phyloP scores from a whole-genome alignment of 176 grass and related monocot species.

The Triticum dicoccoides region DNA sequence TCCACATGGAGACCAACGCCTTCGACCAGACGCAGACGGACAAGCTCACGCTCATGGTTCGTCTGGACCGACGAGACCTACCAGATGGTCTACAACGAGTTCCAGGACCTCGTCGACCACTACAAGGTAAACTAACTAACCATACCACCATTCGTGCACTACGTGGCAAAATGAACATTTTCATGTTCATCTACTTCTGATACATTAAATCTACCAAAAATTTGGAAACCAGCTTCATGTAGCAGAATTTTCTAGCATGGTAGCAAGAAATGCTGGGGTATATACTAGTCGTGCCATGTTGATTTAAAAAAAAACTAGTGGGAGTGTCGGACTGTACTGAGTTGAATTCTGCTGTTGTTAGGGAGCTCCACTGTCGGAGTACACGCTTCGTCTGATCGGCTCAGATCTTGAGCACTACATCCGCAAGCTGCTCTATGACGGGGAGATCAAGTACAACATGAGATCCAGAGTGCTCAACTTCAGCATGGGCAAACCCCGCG shows the following conservation, averaged over 20 bases:
- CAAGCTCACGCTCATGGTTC: slow-evolving; percentile 92
- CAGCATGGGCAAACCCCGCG: slow-evolving; percentile 93
- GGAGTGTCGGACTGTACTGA: background rate
- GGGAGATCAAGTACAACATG: slow-evolving; percentile 98
- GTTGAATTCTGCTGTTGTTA: background rate
- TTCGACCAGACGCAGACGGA: slow-evolving; percentile 98
- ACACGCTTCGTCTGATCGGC: slow-evolving; percentile 82
- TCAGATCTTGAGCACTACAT: slow-evolving; percentile 93
- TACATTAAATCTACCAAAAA: too few relatives aligned
- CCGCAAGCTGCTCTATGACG: slow-evolving; percentile 79
- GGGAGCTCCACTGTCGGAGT: slow-evolving; percentile 77
- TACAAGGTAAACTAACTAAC: slow-evolving; percentile 51
- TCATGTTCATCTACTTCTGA: too few relatives aligned
- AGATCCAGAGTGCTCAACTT: slow-evolving; percentile 75
- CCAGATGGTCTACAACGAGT: slow-evolving; percentile 85
- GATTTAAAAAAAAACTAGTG: too few relatives aligned
- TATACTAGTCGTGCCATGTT: too few relatives aligned
- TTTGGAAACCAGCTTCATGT: background rate
- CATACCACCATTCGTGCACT: background rate
- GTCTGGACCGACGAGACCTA: slow-evolving; percentile 71
- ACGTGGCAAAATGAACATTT: too few relatives aligned
- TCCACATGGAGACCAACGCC: slow-evolving; percentile 73
- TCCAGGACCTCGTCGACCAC: slow-evolving; percentile 88
- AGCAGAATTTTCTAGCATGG: background rate
- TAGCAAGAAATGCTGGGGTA: background rate